Evolutionary conservation across 78 protist genomes (phyloP).

Genomic region (Polysphondylium violaceum): DNA sequence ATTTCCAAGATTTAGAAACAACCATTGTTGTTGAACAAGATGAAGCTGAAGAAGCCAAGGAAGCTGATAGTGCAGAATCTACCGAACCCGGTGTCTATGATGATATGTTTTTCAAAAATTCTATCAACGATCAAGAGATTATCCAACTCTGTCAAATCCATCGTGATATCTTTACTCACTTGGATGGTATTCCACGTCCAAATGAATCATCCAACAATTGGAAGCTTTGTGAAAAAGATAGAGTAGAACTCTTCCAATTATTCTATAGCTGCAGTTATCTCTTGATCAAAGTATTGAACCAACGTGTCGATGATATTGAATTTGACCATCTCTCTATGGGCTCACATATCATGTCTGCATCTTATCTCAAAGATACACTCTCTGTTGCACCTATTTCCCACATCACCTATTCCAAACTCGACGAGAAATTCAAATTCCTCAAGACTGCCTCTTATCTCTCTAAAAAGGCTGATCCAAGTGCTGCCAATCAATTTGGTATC

Average conservation of each 20-base stretch:
- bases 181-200: conserved; percentile 75
- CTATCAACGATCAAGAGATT: conserved; percentile 65
- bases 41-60: conserved; percentile 17
- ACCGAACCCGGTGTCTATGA: too few relatives aligned
- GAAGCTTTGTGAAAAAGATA: conserved; percentile 19
- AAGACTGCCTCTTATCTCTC: conserved; percentile 7
- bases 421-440: conserved; percentile 44
- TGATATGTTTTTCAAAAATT: conserved; percentile 38
- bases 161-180: conserved; percentile 23
- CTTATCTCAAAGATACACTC: conserved; percentile 2
- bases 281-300: conserved; percentile 36
- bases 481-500: not conserved
- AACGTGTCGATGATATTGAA: conserved; percentile 20
- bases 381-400: conserved; percentile 18
- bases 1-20: conserved; percentile 70
- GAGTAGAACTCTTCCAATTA: conserved; percentile 26
- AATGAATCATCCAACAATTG: not conserved
- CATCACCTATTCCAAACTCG: conserved; percentile 46
- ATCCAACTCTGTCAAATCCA: conserved; percentile 54
- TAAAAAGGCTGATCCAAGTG: too few relatives aligned
- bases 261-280: conserved; percentile 29
- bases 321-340: conserved; percentile 45
- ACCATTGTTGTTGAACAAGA: conserved; percentile 21
- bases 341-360: conserved; percentile 37
- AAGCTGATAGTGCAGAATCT: not conserved